These are phyloP conservation scores for Pilaira anomala DNA, from an alignment of 192 early-diverging fungal species.

Conservation along the genomic window DNA sequence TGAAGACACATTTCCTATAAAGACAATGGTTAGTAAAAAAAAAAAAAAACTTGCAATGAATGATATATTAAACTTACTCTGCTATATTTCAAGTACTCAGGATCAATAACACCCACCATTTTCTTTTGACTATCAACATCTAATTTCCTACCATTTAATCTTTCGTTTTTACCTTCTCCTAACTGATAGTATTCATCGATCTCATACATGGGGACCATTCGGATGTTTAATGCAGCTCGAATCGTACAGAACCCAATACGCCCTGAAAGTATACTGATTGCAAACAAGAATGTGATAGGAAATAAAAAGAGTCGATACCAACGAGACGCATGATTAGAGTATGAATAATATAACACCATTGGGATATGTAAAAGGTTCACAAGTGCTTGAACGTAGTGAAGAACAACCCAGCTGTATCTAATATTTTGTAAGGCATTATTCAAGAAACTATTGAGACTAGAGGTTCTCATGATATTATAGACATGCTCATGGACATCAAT, in stretches of 20 bases:
- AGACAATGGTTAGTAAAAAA: background rate
- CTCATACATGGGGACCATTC: conserved; percentile 27
- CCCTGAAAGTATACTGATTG: conserved; percentile 14
- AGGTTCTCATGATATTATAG: conserved; percentile 10
- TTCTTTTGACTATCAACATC: conserved; percentile 1
- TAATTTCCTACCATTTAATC: background rate
- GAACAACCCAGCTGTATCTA: conserved; percentile 14
- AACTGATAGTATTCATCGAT: conserved; percentile 1
- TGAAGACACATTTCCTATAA: conserved; percentile 17
- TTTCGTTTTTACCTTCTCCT: background rate
- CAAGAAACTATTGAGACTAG: conserved; percentile 24
- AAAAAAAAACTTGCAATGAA: no score
- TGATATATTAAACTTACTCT: conserved; percentile 22
- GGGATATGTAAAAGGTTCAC: conserved; percentile 22
- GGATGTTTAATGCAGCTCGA: conserved; percentile 1
- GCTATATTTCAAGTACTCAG: conserved; percentile 13
- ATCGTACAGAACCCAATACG: conserved; percentile 24
- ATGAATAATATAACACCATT: conserved; percentile 9
- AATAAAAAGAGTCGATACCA: conserved; percentile 17
- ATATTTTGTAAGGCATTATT: conserved; percentile 29
- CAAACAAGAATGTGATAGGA: conserved; percentile 16
- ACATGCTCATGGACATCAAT: conserved; percentile 16
- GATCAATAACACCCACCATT: conserved; percentile 20
- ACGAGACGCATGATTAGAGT: conserved; percentile 15
- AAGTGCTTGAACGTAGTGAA: conserved; percentile 19